Evolutionary conservation across 768 basidiomycete genomes (phyloP), one percentile per base, ranked within the genome.

Genomic region (Hysterangium stoloniferum): DNA sequence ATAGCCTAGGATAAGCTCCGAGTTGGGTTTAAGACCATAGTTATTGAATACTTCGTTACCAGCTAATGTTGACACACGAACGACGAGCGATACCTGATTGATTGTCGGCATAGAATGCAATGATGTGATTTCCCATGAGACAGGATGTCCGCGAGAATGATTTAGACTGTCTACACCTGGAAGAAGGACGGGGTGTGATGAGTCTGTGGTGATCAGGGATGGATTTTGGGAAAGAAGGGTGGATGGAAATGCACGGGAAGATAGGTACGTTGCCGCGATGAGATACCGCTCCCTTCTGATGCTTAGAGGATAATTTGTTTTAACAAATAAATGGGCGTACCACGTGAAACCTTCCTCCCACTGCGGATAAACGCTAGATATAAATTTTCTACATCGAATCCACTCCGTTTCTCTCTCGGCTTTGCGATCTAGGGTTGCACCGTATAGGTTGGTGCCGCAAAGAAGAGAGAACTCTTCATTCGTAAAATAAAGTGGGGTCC

Each of bases 201-300:
- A 65, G 0, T 74, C 64, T 0, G 73, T 71, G 11, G 73, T 64
- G 27, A 73, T 60, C 7, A 85, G 69, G 0, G 80, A 71, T 5
- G 84, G 79, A 0, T 58, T 72, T 17, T 63, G 59, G 4, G 79
- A 79, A 25, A 96, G 73, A 19, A 97, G 67, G 6, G 80, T 79
- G 0, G 93, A 96, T 0, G 93, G 89, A 60, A 96, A 97, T 0
- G 91, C 86, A 45, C 94, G 79, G 1, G 93, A 94, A 1, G 89
- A 89, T 32, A 91, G 69, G 60, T 88, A 82, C 0, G 86, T 91
- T 5, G 83, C 71, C 1, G 86, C 80, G 1, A 77, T 74, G 2
- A 88, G 68, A 62, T 87, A 94, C 22, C 66, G 62, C 22, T 83
- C 76, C 86, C 91, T 93, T 48, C 33, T 13, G 24, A 29, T 37